Evolutionary conservation across 164 flowering plant species (phyloP).

Genomic region (Vitis vinifera): ASM3070453v1 NC_081809.1:4336001-4336500

Average conservation of each 20-base stretch:
- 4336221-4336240: background rate
- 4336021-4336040: background rate
- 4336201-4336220: conserved; percentile 91
- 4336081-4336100: background rate
- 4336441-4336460: conserved; percentile 88
- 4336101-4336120: too few relatives aligned
- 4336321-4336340: background rate
- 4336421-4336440: conserved; percentile 68
- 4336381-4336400: conserved; percentile 91
- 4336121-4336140: conserved; percentile 42
- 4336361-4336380: conserved; percentile 88
- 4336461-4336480: conserved; percentile 87
- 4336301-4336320: background rate
- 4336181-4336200: conserved; percentile 86
- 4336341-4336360: conserved; percentile 45
- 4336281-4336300: background rate
- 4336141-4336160: conserved; percentile 81
- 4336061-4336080: background rate
- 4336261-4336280: too few relatives aligned
- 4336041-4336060: background rate
- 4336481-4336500: conserved; percentile 87
- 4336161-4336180: conserved; percentile 80
- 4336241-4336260: background rate
- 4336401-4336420: conserved; percentile 82
- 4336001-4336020: background rate